Evolutionary conservation across 2,329 filamentous ascomycete species (phyloP).

Genomic region (Pseudopithomyces chartarum): DNA sequence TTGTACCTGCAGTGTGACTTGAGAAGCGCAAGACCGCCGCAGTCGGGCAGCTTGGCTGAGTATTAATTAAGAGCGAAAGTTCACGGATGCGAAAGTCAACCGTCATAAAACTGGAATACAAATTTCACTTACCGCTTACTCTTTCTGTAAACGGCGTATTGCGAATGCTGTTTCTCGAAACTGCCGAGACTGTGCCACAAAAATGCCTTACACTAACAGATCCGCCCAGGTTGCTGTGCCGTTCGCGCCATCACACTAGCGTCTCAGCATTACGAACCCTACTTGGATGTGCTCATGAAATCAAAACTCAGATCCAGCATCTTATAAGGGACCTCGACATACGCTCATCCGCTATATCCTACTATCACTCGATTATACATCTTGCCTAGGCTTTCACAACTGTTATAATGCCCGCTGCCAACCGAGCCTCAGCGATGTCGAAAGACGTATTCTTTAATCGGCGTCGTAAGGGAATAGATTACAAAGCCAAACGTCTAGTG

Average conservation of each 20-base stretch:
- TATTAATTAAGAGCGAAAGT: background rate
- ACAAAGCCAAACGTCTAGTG: slow-evolving; percentile 7
- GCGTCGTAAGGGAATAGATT: slow-evolving; percentile 3
- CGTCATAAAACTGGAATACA: background rate
- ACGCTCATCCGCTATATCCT: background rate
- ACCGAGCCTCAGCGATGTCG: background rate
- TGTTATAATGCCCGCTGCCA: background rate
- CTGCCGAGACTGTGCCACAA: background rate
- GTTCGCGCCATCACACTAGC: too few relatives aligned
- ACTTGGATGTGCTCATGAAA: background rate
- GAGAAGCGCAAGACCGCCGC: background rate
- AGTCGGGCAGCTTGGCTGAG: background rate
- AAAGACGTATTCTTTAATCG: slow-evolving; percentile 7
- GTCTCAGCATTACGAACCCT: too few relatives aligned
- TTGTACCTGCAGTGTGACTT: background rate
- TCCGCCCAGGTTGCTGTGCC: too few relatives aligned
- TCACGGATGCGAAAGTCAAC: background rate
- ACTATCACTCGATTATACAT: background rate
- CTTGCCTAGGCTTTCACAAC: background rate
- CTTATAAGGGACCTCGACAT: background rate
- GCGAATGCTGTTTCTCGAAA: background rate
- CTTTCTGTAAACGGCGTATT: background rate
- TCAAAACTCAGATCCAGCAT: background rate
- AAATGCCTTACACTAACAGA: too few relatives aligned
- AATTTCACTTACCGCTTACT: background rate